Percentiles rank a stretch among this genome's conserved stretches.
Evolutionary conservation across 106 monocot species (phyloP).

Genomic region (Xerophyta viscosa): DNA sequence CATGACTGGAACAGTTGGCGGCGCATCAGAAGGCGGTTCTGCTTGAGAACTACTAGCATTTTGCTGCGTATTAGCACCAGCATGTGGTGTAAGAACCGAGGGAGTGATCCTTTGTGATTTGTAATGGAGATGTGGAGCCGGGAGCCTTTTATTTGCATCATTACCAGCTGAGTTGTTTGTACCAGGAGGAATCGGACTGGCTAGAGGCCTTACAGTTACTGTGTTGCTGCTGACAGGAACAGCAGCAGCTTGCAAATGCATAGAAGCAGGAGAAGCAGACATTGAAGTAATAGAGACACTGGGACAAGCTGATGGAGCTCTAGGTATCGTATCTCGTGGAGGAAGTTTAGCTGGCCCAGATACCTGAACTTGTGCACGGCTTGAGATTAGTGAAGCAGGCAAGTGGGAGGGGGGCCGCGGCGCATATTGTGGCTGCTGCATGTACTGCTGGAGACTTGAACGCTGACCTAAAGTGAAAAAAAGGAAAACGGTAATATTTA

Average conservation of each 20-base stretch:
- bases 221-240: constrained; percentile 5
- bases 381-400: neutral
- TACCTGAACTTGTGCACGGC: no score
- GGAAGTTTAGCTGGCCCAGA: no score
- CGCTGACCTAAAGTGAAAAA: constrained; percentile 8
- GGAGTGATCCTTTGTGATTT: constrained; percentile 10
- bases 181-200: constrained; percentile 6
- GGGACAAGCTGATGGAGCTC: neutral
- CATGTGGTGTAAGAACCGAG: neutral
- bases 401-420: constrained; percentile 11
- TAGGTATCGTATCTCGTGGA: no score
- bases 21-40: no score
- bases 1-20: neutral
- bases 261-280: neutral
- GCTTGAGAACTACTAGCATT: constrained; percentile 6
- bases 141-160: constrained; percentile 17
- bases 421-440: constrained; percentile 10
- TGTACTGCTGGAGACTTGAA: constrained; percentile 22
- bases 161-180: constrained; percentile 9
- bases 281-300: neutral
- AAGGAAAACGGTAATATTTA: neutral
- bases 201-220: constrained; percentile 3
- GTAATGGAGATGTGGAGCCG: constrained; percentile 58
- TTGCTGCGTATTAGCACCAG: neutral
- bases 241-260: constrained; percentile 1